Conservation (phyloP, 768 basidiomycete genomes). For the Collybia nuda region DNA sequence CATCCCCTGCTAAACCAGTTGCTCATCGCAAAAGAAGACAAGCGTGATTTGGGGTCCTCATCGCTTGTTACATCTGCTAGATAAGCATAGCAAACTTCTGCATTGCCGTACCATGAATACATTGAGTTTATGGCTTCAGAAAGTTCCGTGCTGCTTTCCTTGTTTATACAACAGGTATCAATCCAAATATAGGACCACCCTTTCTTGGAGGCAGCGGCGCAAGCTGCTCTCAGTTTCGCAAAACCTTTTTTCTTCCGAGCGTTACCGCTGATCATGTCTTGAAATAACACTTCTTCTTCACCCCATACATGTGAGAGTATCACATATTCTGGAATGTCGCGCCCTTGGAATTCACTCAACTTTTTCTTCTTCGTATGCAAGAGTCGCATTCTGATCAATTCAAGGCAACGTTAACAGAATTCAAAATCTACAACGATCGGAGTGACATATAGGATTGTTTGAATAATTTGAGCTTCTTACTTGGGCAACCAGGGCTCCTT, state of each 20-base stretch:
- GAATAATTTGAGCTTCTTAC: too few species aligned
- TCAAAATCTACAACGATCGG: too few species aligned
- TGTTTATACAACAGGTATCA: slow-evolving; percentile 11
- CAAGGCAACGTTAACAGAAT: too few species aligned
- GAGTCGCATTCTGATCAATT: too few species aligned
- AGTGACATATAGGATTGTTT: too few species aligned
- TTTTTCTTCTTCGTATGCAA: too few species aligned
- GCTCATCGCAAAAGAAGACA: slow-evolving; percentile 3
- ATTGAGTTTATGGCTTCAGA: slow-evolving; percentile 28
- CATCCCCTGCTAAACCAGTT: slow-evolving; percentile 26
- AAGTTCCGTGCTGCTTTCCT: slow-evolving; percentile 22
- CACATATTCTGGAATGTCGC: not conserved
- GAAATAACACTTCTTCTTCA: slow-evolving; percentile 1
- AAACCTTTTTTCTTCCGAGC: not conserved
- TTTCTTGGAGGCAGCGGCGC: slow-evolving; percentile 26
- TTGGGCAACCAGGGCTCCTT: too few species aligned
- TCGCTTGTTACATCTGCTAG: slow-evolving; percentile 9
- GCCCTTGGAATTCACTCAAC: too few species aligned
- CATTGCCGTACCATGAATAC: slow-evolving; percentile 29
- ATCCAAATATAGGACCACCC: slow-evolving; percentile 29
- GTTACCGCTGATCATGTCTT: not conserved
- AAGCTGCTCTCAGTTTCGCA: not conserved
- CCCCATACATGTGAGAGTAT: slow-evolving; percentile 5
- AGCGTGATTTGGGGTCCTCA: slow-evolving; percentile 8
- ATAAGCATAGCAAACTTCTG: slow-evolving; percentile 24